A percentile compares a stretch with the other conserved stretches of the same genome.
Evolutionary conservation across 2,329 filamentous ascomycete genomes (phyloP).

Genomic region (Ceratocystis destructans): DNA sequence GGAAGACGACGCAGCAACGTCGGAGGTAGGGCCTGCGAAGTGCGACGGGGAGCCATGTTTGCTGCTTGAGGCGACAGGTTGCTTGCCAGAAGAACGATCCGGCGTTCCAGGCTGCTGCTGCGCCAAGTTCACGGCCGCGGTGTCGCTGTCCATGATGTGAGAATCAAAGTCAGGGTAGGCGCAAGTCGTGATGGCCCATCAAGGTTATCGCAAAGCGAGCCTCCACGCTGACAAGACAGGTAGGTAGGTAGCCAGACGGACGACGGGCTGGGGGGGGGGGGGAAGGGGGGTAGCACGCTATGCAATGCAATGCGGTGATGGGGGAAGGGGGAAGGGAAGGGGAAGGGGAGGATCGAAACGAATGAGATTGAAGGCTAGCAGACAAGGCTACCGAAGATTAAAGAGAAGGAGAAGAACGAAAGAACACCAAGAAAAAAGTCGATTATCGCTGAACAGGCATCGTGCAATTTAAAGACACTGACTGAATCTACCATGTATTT

Average conservation of each 20-base stretch:
- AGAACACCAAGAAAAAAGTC: conserved; percentile 3
- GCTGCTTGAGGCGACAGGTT: conserved; percentile 1
- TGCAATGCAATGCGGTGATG: background rate
- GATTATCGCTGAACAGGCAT: conserved; percentile 5
- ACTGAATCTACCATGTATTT: background rate
- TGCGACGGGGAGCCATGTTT: conserved; percentile 1
- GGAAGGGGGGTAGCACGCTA: background rate
- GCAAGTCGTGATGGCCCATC: background rate
- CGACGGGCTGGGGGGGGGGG: background rate
- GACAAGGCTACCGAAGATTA: background rate
- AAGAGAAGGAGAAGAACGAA: background rate
- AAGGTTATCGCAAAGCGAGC: background rate
- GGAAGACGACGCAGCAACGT: conserved; percentile 9
- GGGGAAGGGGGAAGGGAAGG: background rate
- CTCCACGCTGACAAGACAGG: background rate
- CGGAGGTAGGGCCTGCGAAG: conserved; percentile 10
- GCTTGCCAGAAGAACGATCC: conserved; percentile 15
- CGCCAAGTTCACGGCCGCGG: background rate
- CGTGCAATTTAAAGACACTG: conserved; percentile 1
- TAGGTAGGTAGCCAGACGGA: background rate
- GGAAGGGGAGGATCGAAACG: background rate
- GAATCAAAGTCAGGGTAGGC: background rate
- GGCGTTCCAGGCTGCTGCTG: conserved; percentile 12
- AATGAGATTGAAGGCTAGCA: background rate
- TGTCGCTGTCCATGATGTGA: conserved; percentile 12